Percentiles rank a stretch among this genome's conserved stretches.
Conservation (phyloP, 2,329 filamentous ascomycete genomes). For the Neonectria sp. region DNA sequence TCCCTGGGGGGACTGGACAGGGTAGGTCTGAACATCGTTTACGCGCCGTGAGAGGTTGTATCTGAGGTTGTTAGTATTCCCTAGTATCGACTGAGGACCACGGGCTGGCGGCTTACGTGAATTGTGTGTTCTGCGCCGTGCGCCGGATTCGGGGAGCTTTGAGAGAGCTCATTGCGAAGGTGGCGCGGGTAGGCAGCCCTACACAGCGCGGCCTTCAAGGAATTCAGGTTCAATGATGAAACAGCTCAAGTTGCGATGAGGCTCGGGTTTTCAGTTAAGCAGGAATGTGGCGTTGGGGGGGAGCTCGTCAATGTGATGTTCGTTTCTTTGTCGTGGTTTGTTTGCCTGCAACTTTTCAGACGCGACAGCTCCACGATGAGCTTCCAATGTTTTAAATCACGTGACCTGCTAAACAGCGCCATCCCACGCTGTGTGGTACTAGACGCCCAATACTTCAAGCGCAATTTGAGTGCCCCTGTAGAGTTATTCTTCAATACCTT, state of each 20-base stretch:
- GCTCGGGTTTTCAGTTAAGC: neutral
- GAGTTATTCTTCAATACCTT: neutral
- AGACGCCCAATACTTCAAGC: neutral
- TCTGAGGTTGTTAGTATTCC: constrained; percentile 54
- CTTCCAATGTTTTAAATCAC: constrained; percentile 34
- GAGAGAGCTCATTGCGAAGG: constrained; percentile 51
- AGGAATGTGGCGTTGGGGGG: neutral
- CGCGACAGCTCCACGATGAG: constrained; percentile 47
- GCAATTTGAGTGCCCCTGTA: neutral
- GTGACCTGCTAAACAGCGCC: constrained; percentile 23
- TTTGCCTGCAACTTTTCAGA: constrained; percentile 46
- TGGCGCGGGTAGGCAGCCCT: constrained; percentile 44
- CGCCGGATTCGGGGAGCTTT: constrained; percentile 60
- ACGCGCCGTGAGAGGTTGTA: constrained; percentile 73
- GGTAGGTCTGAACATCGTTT: constrained; percentile 73
- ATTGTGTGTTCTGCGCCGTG: constrained; percentile 64
- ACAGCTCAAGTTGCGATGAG: neutral
- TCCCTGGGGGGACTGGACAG: constrained; percentile 73
- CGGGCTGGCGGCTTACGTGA: constrained; percentile 56
- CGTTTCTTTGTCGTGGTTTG: constrained; percentile 17
- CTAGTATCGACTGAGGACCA: too few species aligned
- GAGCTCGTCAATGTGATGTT: constrained; percentile 5
- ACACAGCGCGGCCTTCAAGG: neutral
- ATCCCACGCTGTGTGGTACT: neutral
- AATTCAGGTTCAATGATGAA: neutral